Conservation (phyloP, 176 grass and related monocot species). For the Otatea glauca region DNA sequence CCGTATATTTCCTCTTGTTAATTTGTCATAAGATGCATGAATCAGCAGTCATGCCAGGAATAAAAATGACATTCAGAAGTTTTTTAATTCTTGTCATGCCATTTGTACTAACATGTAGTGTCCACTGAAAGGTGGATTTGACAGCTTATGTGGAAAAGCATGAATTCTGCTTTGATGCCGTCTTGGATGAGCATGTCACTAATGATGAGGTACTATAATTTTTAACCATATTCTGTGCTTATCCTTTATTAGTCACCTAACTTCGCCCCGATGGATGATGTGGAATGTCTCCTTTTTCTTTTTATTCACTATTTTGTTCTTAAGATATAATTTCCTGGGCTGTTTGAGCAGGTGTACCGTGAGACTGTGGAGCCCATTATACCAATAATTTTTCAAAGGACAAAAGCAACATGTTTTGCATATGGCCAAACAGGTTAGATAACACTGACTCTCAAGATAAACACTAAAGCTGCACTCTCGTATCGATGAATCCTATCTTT, state of each 20-base stretch:
- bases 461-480: not conserved
- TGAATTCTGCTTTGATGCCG: conserved; percentile 96
- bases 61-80: not conserved
- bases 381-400: conserved; percentile 91
- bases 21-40: not conserved
- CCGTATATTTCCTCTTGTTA: too few relatives aligned
- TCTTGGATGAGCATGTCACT: conserved; percentile 77
- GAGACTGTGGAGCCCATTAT: conserved; percentile 95
- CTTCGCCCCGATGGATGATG: not conserved
- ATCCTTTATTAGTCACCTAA: not conserved
- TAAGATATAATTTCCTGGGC: not conserved
- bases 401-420: conserved; percentile 96
- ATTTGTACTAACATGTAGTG: conserved; percentile 43
- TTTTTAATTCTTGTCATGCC: not conserved
- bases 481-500: conserved; percentile 10
- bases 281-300: conserved; percentile 20
- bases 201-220: conserved; percentile 84
- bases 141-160: conserved; percentile 95
- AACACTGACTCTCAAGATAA: conserved; percentile 9
- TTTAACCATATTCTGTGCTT: conserved; percentile 23
- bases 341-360: conserved; percentile 77
- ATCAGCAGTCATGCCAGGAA: conserved; percentile 17
- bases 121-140: conserved; percentile 78
- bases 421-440: conserved; percentile 97
- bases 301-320: conserved; percentile 9